phyloP scores from a whole-genome alignment of 768 basidiomycete species.

The Zangia roseola region DNA sequence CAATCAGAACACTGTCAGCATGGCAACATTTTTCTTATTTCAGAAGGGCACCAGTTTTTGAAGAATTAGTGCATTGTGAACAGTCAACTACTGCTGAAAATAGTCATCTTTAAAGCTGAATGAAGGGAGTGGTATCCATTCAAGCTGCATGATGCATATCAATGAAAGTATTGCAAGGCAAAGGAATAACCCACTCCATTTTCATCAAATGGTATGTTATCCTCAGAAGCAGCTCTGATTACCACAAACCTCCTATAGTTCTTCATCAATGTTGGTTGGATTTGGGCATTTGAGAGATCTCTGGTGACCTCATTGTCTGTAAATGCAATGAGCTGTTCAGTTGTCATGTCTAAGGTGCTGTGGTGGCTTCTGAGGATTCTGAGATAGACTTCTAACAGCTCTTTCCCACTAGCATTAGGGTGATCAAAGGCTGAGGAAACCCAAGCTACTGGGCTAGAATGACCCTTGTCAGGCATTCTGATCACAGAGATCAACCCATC shows the following conservation, averaged over 20 bases:
- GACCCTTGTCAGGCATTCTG: slow-evolving; percentile 44
- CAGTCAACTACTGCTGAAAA: slow-evolving; percentile 26
- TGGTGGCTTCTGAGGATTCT: slow-evolving; percentile 13
- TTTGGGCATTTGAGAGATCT: slow-evolving; percentile 54
- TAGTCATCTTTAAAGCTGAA: slow-evolving; percentile 66
- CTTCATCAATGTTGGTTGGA: slow-evolving; percentile 61
- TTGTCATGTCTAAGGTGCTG: slow-evolving; percentile 35
- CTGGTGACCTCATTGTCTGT: slow-evolving; percentile 47
- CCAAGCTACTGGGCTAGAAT: slow-evolving; percentile 23
- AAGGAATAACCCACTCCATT: slow-evolving; percentile 44
- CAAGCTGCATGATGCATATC: slow-evolving; percentile 43
- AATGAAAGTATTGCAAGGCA: neutral
- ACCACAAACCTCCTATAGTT: slow-evolving; percentile 66
- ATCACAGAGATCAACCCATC: slow-evolving; percentile 56
- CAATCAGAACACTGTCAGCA: too few relatives aligned
- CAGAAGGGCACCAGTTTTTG: neutral
- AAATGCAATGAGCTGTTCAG: slow-evolving; percentile 32
- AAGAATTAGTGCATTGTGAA: too few relatives aligned
- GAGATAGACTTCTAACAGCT: slow-evolving; percentile 42
- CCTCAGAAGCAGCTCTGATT: slow-evolving; percentile 41
- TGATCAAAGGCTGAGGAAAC: slow-evolving; percentile 22
- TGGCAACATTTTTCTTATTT: too few relatives aligned
- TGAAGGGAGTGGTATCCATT: slow-evolving; percentile 44
- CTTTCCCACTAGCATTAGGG: slow-evolving; percentile 29
- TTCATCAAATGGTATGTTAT: slow-evolving; percentile 23